Conservation (phyloP, 1,284 basidiomycete species). For the Porogramme epimiltina region DNA sequence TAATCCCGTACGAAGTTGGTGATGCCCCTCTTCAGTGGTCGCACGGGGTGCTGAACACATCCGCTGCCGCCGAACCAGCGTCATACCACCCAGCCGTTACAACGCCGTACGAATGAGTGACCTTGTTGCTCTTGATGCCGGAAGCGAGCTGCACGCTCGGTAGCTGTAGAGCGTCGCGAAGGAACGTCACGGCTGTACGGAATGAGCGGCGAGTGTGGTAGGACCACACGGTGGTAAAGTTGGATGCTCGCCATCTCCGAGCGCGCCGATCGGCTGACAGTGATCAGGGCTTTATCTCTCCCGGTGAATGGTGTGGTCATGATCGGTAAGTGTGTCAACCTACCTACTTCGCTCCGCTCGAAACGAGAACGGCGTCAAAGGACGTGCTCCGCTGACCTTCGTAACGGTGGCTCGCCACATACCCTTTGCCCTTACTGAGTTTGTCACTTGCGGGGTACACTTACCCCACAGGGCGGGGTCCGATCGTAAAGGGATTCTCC, state of each 20-base stretch:
- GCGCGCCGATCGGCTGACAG: conserved; percentile 75
- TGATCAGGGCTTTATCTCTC: conserved; percentile 80
- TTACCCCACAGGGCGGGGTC: conserved; percentile 63
- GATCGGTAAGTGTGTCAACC: conserved; percentile 50
- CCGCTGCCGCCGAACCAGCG: conserved; percentile 39
- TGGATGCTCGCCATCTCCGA: conserved; percentile 55
- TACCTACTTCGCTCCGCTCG: conserved; percentile 64
- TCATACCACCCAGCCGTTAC: conserved; percentile 58
- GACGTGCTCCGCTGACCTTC: conserved; percentile 79
- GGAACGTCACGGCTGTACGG: conserved; percentile 30
- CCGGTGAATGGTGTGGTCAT: conserved; percentile 69
- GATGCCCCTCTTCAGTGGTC: conserved; percentile 55
- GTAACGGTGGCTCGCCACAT: conserved; percentile 68
- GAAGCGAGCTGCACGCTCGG: conserved; percentile 45
- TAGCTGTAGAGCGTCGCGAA: conserved; percentile 48
- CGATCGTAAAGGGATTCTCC: conserved; percentile 69
- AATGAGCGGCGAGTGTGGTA: not conserved
- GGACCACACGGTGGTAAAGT: conserved; percentile 10
- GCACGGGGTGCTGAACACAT: conserved; percentile 44
- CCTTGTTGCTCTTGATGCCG: conserved; percentile 36
- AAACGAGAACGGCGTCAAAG: conserved; percentile 79
- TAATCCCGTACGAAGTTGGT: conserved; percentile 60
- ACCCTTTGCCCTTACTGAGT: conserved; percentile 34
- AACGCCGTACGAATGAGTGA: conserved; percentile 60
- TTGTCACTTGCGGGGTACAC: conserved; percentile 46